Percentiles rank a stretch among this genome's conserved stretches.
Evolutionary conservation across 2,329 filamentous ascomycete genomes (phyloP).

Genomic region (Echinosphaeria canescens): DNA sequence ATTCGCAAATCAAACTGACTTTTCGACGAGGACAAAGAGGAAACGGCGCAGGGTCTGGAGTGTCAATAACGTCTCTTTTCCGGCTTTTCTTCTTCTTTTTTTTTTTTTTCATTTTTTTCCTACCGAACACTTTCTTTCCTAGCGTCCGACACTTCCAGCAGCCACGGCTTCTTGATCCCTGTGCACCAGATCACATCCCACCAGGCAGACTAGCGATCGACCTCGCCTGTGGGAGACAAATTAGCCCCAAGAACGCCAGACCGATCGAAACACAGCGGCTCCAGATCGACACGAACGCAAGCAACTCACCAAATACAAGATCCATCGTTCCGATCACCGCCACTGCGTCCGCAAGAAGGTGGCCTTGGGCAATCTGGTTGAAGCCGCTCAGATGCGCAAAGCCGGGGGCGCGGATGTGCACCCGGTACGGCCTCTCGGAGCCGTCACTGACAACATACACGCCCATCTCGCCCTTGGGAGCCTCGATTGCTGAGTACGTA

Average conservation of each 20-base stretch:
- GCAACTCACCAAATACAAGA: conserved; percentile 61
- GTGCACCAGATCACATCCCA: too few species aligned
- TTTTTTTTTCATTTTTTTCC: conserved; percentile 4
- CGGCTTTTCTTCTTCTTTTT: conserved; percentile 12
- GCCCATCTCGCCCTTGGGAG: conserved; percentile 99
- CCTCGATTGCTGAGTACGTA: conserved; percentile 95
- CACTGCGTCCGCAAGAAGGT: conserved; percentile 88
- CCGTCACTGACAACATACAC: conserved; percentile 94
- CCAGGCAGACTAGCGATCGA: too few species aligned
- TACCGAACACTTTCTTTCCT: too few species aligned
- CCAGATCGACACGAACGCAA: conserved; percentile 1
- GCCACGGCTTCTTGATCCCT: too few species aligned
- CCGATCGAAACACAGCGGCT: neutral
- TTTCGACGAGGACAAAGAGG: too few species aligned
- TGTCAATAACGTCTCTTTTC: too few species aligned
- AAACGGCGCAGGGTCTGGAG: too few species aligned
- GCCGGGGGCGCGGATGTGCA: conserved; percentile 90
- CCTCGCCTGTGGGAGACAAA: neutral
- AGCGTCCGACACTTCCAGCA: too few species aligned
- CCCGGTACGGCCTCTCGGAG: conserved; percentile 88
- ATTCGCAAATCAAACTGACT: too few species aligned
- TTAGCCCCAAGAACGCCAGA: too few species aligned
- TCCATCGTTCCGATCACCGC: conserved; percentile 87
- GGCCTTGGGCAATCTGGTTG: conserved; percentile 80
- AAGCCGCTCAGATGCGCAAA: conserved; percentile 92